Percentiles rank a stretch among this genome's conserved stretches.
These are phyloP conservation scores for Phaffomyces thermotolerans DNA, from an alignment of 805 yeast species.

Conservation along the genomic window DNA sequence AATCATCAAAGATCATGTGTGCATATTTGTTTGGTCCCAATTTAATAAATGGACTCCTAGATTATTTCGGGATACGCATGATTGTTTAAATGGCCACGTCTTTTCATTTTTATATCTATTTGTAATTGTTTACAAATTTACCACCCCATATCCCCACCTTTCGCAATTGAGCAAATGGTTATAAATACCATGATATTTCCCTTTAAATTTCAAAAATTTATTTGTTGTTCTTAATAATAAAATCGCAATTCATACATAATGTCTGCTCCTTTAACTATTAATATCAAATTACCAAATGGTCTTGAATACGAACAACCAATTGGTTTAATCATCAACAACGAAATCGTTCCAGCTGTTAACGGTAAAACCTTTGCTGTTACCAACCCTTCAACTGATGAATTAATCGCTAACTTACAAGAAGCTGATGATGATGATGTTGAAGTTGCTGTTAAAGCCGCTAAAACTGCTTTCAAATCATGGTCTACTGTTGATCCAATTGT, in stretches of 20 bases:
- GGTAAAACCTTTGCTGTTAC: slow-evolving; percentile 47
- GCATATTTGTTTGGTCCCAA: too few species aligned
- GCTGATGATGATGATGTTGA: slow-evolving; percentile 61
- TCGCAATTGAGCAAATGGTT: not conserved
- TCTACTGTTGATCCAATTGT: slow-evolving; percentile 48
- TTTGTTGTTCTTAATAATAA: not conserved
- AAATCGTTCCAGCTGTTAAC: slow-evolving; percentile 51
- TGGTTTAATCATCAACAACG: slow-evolving; percentile 84
- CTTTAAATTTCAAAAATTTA: not conserved
- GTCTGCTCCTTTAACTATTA: slow-evolving; percentile 24
- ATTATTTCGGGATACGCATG: too few species aligned
- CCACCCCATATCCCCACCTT: too few species aligned
- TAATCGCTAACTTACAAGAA: slow-evolving; percentile 48
- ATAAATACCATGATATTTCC: not conserved
- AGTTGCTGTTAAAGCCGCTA: slow-evolving; percentile 61
- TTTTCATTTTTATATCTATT: too few species aligned
- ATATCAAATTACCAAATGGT: slow-evolving; percentile 59
- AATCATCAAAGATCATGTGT: too few species aligned
- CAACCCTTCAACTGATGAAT: slow-evolving; percentile 58
- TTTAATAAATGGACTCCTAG: too few species aligned
- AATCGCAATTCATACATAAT: not conserved
- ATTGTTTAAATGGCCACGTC: too few species aligned
- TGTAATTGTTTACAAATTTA: too few species aligned
- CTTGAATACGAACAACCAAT: slow-evolving; percentile 67
- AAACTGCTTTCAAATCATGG: slow-evolving; percentile 58